Percentiles rank a stretch among this genome's conserved stretches.
Evolutionary conservation across 305 asterid genomes (phyloP).

Genomic region (Fraxinus velutina): DNA sequence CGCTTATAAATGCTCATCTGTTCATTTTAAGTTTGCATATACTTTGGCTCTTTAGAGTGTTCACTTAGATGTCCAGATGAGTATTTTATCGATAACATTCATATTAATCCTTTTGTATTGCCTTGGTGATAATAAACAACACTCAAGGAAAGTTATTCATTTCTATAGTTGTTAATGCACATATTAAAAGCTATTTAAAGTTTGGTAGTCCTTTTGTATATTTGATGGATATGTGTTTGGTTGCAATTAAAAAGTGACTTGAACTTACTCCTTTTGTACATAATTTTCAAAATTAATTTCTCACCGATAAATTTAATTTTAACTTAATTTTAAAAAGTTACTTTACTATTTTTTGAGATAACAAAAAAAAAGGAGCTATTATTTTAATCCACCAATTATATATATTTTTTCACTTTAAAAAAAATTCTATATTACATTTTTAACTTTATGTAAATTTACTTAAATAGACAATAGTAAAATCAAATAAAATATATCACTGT

Average conservation of each 20-base stretch:
- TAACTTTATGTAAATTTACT: not conserved
- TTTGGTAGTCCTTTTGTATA: not conserved
- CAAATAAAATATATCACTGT: no score
- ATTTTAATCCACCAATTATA: no score
- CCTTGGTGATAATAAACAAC: not conserved
- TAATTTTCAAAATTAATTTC: not conserved
- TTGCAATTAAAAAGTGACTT: not conserved
- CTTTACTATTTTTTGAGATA: no score
- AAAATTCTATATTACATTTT: not conserved
- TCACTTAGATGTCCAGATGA: no score
- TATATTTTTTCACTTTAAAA: no score
- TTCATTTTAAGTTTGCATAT: no score
- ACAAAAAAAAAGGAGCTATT: no score
- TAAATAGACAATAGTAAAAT: no score
- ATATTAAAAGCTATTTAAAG: not conserved
- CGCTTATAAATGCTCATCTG: not conserved
- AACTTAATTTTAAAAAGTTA: no score
- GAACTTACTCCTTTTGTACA: not conserved
- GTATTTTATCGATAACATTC: no score
- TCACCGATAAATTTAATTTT: not conserved
- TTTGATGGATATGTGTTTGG: not conserved
- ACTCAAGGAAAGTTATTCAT: not conserved
- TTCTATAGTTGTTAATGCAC: not conserved
- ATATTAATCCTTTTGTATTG: not conserved
- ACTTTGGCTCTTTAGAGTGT: not conserved